These are phyloP conservation scores for Phytophthora pluvialis DNA, from an alignment of 352 stramenopile species.

Conservation along the genomic window DNA sequence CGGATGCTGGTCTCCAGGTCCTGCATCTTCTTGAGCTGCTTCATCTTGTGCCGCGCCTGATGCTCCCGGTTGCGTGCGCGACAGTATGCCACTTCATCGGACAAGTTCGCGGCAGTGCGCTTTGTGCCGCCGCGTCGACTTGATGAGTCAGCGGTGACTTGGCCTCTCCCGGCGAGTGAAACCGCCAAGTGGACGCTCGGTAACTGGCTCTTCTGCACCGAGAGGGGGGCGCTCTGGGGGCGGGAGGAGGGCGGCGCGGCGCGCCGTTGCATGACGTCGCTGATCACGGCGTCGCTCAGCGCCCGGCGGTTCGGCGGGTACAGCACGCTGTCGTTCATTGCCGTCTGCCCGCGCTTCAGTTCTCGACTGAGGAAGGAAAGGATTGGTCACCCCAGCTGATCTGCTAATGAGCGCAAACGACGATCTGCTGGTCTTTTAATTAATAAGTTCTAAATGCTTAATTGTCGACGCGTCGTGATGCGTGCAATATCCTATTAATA, in stretches of 20 bases:
- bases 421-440: too few relatives aligned
- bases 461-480: too few relatives aligned
- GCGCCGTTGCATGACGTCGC: neutral
- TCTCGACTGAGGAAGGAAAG: too few relatives aligned
- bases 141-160: neutral
- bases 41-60: constrained; percentile 22
- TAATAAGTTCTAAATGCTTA: too few relatives aligned
- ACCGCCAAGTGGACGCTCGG: neutral
- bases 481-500: too few relatives aligned
- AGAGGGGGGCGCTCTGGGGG: neutral
- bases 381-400: too few relatives aligned
- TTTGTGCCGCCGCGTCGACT: neutral
- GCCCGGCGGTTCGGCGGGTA: constrained; percentile 13
- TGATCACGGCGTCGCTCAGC: constrained; percentile 15
- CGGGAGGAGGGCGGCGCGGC: neutral
- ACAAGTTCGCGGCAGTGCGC: neutral
- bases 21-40: constrained; percentile 9
- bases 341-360: too few relatives aligned
- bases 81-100: neutral
- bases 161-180: neutral
- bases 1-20: constrained; percentile 12
- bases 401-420: too few relatives aligned
- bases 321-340: constrained; percentile 7
- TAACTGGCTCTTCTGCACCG: constrained; percentile 7
- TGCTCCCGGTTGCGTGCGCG: constrained; percentile 20